Evolutionary conservation across 108 stramenopile species (phyloP).

Genomic region (Fistulifera pelliculosa): DNA sequence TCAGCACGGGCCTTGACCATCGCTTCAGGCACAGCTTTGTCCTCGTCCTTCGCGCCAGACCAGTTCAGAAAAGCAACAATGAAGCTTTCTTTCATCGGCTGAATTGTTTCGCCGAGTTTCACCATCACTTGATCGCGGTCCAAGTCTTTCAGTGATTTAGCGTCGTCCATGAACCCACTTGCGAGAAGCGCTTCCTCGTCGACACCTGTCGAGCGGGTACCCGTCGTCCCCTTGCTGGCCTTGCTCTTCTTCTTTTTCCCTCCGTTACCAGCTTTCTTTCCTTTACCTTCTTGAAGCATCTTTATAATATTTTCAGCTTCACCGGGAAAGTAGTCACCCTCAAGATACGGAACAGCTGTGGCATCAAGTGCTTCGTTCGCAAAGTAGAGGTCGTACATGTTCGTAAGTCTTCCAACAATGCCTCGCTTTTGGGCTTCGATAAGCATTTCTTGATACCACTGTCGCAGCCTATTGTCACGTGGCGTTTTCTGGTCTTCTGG

Average conservation of each 20-base stretch:
- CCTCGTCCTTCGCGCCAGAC: slow-evolving; percentile 62
- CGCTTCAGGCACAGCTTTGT: slow-evolving; percentile 65
- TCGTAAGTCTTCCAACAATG: slow-evolving; percentile 82
- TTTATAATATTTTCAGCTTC: slow-evolving; percentile 98
- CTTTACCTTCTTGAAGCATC: slow-evolving; percentile 74
- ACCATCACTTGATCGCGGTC: slow-evolving; percentile 89
- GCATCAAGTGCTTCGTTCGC: slow-evolving; percentile 69
- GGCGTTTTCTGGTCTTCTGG: slow-evolving; percentile 97
- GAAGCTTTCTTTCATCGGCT: slow-evolving; percentile 96
- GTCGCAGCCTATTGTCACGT: slow-evolving; percentile 75
- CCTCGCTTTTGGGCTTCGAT: slow-evolving; percentile 78
- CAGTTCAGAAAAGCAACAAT: slow-evolving; percentile 93
- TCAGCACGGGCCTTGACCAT: slow-evolving; percentile 43
- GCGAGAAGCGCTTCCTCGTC: slow-evolving; percentile 57
- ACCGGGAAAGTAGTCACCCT: slow-evolving; percentile 98
- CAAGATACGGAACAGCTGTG: slow-evolving; percentile 90
- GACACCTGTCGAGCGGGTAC: slow-evolving; percentile 42
- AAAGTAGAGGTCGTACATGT: slow-evolving; percentile 95
- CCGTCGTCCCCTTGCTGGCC: slow-evolving; percentile 38
- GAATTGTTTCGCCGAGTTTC: slow-evolving; percentile 87
- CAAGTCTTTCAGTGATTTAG: slow-evolving; percentile 42
- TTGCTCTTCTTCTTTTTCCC: slow-evolving; percentile 58
- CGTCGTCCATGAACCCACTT: slow-evolving; percentile 46
- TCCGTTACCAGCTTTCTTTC: slow-evolving; percentile 39
- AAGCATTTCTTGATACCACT: slow-evolving; percentile 97